These are phyloP conservation scores for Pseudocercospora crystallina DNA, from an alignment of 2,329 filamentous ascomycete species.

Conservation along the genomic window DNA sequence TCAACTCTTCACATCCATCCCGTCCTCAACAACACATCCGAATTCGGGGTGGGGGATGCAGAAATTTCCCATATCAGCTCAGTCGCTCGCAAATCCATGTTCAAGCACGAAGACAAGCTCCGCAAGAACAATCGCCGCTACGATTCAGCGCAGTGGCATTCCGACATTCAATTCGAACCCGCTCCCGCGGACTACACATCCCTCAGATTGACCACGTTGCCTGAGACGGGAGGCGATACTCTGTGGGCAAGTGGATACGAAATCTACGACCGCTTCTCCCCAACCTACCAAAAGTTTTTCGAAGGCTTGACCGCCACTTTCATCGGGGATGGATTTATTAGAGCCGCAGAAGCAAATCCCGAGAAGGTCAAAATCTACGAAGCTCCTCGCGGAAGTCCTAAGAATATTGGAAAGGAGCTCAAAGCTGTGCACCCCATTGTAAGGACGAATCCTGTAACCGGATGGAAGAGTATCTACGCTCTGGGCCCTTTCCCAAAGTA, in stretches of 20 bases:
- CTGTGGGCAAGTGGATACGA: slow-evolving; percentile 70
- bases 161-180: slow-evolving; percentile 66
- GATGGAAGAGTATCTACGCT: slow-evolving; percentile 62
- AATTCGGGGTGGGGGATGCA: slow-evolving; percentile 54
- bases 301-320: slow-evolving; percentile 59
- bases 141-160: slow-evolving; percentile 45
- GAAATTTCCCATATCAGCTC: slow-evolving; percentile 66
- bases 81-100: slow-evolving; percentile 52
- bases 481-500: slow-evolving; percentile 57
- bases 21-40: slow-evolving; percentile 54
- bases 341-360: slow-evolving; percentile 27
- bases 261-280: slow-evolving; percentile 63
- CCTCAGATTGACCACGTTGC: slow-evolving; percentile 57
- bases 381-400: slow-evolving; percentile 25
- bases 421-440: slow-evolving; percentile 50
- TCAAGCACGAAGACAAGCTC: slow-evolving; percentile 33
- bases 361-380: slow-evolving; percentile 26
- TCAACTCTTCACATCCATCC: slow-evolving; percentile 64
- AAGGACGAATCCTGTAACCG: slow-evolving; percentile 60
- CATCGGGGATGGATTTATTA: slow-evolving; percentile 35
- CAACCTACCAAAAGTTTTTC: slow-evolving; percentile 58
- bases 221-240: slow-evolving; percentile 57
- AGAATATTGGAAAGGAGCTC: slow-evolving; percentile 25
- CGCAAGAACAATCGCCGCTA: slow-evolving; percentile 24
- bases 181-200: slow-evolving; percentile 64